Evolutionary conservation across 2,329 filamentous ascomycete genomes (phyloP).

Genomic region (Talaromyces verruculosus): DNA sequence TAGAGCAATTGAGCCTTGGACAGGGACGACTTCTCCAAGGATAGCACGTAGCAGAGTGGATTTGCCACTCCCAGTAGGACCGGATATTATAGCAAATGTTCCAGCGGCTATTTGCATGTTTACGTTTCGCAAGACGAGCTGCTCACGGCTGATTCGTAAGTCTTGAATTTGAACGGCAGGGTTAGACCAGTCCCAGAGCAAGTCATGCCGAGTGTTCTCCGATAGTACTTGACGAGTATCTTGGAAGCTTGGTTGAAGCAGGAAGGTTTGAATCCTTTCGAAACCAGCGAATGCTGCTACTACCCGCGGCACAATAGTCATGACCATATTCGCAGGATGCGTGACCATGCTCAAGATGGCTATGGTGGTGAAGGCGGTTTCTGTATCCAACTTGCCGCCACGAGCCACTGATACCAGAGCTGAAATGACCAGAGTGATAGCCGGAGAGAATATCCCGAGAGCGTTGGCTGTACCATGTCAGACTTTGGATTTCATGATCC

Average conservation of each 20-base stretch:
- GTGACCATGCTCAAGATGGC: slow-evolving; percentile 30
- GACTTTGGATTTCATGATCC: background rate
- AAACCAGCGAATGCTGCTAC: slow-evolving; percentile 42
- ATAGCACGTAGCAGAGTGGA: slow-evolving; percentile 51
- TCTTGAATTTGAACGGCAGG: slow-evolving; percentile 11
- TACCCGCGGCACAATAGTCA: slow-evolving; percentile 33
- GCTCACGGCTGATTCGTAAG: background rate
- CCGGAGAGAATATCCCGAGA: slow-evolving; percentile 15
- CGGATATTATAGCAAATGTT: slow-evolving; percentile 50
- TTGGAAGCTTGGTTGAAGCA: slow-evolving; percentile 17
- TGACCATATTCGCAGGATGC: slow-evolving; percentile 26
- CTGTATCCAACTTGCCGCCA: slow-evolving; percentile 30
- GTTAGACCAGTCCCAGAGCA: background rate
- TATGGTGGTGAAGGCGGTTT: slow-evolving; percentile 29
- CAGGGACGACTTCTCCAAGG: slow-evolving; percentile 43
- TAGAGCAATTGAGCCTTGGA: slow-evolving; percentile 38
- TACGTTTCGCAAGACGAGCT: slow-evolving; percentile 44
- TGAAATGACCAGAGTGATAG: slow-evolving; percentile 33
- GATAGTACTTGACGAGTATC: background rate
- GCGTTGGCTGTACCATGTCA: slow-evolving; percentile 8
- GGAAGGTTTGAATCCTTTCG: slow-evolving; percentile 42
- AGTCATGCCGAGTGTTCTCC: background rate
- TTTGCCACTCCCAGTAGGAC: slow-evolving; percentile 56
- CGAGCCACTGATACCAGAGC: slow-evolving; percentile 31
- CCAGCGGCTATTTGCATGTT: slow-evolving; percentile 43